Evolutionary conservation across 1,284 basidiomycete genomes (phyloP), one percentile per base, ranked within the genome.

Genomic region (Tranzscheliella williamsii): DNA sequence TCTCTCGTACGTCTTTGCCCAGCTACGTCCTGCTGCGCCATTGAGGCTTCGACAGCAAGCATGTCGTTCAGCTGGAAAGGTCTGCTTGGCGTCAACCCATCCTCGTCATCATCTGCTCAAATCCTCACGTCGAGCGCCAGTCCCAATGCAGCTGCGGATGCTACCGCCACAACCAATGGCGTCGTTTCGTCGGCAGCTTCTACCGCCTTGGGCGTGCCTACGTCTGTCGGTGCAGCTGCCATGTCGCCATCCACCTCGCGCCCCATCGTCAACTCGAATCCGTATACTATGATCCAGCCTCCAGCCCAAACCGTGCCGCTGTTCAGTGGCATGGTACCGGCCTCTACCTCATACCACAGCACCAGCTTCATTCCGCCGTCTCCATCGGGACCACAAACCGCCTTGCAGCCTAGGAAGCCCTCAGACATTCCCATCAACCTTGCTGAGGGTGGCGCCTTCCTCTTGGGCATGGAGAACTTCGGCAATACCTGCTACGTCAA

Each of bases 401-500:
- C 57, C 21, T 15, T 47, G 24, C 29, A 38, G 40, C 37, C 45
- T 12, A 41, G 49, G 34, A 55, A 54, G 17, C 49, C 51, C 0
- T 45, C 50, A 18, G 61, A 54, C 17, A 55, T 55, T 33, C 58
- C 58, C 8, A 37, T 62, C 42, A 62, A 62, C 20, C 21, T 48
- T 0, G 40, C 24, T 23, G 63, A 62, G 18, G 54, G 54, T 12
- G 55, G 58, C 21, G 48, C 51, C 20, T 57, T 58, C 35, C 42
- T 72, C 27, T 57, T 70, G n/a, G 71, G 70, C n/a, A 62, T 72
- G 62, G 58, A 67, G 26, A 72, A 72, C 51, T 74, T 75, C 42
- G 73, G 73, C 27, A 75, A 75, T 37, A 74, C 73, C 17, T 75
- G 73, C 78, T 98, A 98, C 79, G 92, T 89, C 81, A 98, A 97